Evolutionary conservation across 495 filamentous ascomycete species (phyloP).

Genomic region (Alectoria sarmentosa): DNA sequence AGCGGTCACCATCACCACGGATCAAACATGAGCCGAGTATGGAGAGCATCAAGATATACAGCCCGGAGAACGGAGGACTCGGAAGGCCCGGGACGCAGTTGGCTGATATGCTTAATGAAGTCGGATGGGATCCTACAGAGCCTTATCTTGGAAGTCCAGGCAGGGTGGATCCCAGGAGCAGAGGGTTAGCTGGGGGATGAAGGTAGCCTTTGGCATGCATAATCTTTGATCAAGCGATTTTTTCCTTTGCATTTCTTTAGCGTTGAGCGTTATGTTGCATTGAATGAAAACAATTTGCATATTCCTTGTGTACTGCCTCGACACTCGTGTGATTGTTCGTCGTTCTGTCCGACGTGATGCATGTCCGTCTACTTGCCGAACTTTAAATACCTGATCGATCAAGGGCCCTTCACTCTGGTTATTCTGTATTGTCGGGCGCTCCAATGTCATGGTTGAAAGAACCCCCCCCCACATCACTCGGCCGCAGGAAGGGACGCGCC

Average conservation of each 20-base stretch:
- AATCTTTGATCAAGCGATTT: background rate
- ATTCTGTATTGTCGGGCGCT: background rate
- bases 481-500: background rate
- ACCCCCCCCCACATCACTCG: background rate
- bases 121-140: slow-evolving; percentile 42
- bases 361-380: too few species aligned
- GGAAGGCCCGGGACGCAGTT: slow-evolving; percentile 46
- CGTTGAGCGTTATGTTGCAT: background rate
- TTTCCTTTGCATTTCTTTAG: background rate
- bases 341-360: background rate
- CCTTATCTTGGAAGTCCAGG: slow-evolving; percentile 29
- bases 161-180: slow-evolving; percentile 21
- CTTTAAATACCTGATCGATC: background rate
- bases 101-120: slow-evolving; percentile 55
- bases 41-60: slow-evolving; percentile 65
- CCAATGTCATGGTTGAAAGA: background rate
- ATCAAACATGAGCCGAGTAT: slow-evolving; percentile 45
- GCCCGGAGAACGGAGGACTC: slow-evolving; percentile 46
- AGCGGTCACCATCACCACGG: slow-evolving; percentile 9
- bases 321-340: background rate
- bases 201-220: background rate
- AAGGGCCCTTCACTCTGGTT: background rate
- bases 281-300: background rate
- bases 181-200: slow-evolving; percentile 14
- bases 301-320: background rate